Percentiles rank a stretch among this genome's conserved stretches.
Conservation (phyloP, 164 flowering plant genomes). For the Annona squamosa region DNA sequence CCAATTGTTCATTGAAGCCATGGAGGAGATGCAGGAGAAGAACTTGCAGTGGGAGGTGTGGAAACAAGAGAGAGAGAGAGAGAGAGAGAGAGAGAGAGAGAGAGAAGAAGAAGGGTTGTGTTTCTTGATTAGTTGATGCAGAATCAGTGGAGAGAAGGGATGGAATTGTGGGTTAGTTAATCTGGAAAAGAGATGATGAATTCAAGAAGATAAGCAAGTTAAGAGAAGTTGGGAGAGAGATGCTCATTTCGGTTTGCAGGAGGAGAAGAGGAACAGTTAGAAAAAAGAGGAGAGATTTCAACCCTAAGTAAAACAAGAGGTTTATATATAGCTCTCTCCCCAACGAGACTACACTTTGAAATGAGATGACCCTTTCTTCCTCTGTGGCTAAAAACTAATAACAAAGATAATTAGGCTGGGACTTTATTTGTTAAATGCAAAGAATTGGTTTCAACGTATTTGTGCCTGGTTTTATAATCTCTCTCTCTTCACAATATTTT, state of each 20-base stretch:
- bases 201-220: not conserved
- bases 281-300: constrained; percentile 26
- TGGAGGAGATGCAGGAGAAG: constrained; percentile 5
- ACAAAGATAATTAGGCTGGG: not conserved
- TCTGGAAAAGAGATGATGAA: constrained; percentile 3
- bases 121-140: constrained; percentile 25
- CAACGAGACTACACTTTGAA: constrained; percentile 18
- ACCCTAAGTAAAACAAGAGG: constrained; percentile 26
- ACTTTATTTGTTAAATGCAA: not conserved
- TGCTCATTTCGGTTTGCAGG: constrained; percentile 17
- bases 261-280: constrained; percentile 33
- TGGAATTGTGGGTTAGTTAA: not conserved
- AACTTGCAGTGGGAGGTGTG: not conserved
- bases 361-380: not conserved
- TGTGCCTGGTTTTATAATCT: not conserved
- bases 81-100: not conserved
- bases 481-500: not conserved
- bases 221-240: constrained; percentile 11
- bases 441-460: not conserved
- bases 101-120: not conserved
- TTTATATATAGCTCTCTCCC: constrained; percentile 27
- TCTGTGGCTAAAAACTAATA: not conserved
- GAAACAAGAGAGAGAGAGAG: not conserved
- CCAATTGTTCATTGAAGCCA: constrained; percentile 86
- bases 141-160: constrained; percentile 11